These are phyloP conservation scores for Miamiensis avidus DNA, from an alignment of 169 alveolate species.

Conservation along the genomic window DNA sequence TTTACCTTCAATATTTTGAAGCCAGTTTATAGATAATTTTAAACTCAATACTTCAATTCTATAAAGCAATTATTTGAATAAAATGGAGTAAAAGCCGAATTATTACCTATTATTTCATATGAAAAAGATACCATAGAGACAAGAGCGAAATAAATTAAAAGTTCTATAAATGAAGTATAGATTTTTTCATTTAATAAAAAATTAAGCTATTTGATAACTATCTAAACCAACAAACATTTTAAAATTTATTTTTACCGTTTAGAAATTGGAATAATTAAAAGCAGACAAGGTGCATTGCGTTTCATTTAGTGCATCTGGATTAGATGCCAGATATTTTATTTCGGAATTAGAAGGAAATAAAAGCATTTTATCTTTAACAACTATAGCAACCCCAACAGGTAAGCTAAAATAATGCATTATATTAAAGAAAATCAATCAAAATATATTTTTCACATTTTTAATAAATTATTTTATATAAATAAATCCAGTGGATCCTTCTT, in stretches of 20 bases:
- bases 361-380: conserved; percentile 4
- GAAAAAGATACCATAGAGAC: conserved; percentile 21
- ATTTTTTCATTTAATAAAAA: no score
- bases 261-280: conserved; percentile 1
- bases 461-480: no score
- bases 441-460: no score
- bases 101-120: conserved; percentile 13
- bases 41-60: background rate
- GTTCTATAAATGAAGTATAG: conserved; percentile 4
- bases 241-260: no score
- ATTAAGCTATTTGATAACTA: no score
- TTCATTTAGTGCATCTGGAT: conserved; percentile 27
- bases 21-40: background rate
- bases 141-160: conserved; percentile 17
- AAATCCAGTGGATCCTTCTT: background rate
- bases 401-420: background rate
- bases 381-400: conserved; percentile 34
- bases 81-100: background rate
- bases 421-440: no score
- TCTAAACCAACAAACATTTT: no score
- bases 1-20: background rate
- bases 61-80: conserved; percentile 9
- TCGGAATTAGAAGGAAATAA: conserved; percentile 21
- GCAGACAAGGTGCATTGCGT: conserved; percentile 8
- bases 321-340: conserved; percentile 18